These are phyloP conservation scores for Circinella minor DNA, from an alignment of 371 early-diverging fungal species.

Conservation along the genomic window DNA sequence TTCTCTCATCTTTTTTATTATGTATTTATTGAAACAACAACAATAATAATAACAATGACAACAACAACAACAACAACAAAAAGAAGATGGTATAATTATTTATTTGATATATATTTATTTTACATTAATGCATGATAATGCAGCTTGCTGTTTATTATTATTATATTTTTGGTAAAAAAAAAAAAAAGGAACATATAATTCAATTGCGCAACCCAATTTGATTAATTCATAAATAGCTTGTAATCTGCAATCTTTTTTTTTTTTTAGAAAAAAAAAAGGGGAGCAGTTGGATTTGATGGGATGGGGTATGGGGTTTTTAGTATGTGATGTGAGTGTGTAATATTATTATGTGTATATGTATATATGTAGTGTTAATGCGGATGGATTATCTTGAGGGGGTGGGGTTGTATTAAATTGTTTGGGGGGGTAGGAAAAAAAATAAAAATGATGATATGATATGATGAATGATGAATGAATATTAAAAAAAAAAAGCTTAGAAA, in stretches of 20 bases:
- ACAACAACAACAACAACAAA: too few species aligned
- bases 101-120: too few species aligned
- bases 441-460: background rate
- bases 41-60: too few species aligned
- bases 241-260: conserved; percentile 7
- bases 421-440: background rate
- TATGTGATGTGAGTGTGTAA: background rate
- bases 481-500: too few species aligned
- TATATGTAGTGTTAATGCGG: background rate
- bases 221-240: conserved; percentile 7
- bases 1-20: too few species aligned
- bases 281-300: background rate
- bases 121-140: conserved; percentile 4
- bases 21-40: too few species aligned
- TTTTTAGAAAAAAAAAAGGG: background rate
- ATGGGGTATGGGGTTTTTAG: background rate
- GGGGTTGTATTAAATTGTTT: too few species aligned
- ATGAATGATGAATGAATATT: background rate
- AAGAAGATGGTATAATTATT: too few species aligned
- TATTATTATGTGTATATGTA: background rate
- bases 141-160: background rate
- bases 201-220: conserved; percentile 9
- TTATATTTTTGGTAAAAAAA: background rate
- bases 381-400: background rate
- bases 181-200: conserved; percentile 2